Evolutionary conservation across 75 land plant species (phyloP).

Genomic region (Azolla pinnata): DNA sequence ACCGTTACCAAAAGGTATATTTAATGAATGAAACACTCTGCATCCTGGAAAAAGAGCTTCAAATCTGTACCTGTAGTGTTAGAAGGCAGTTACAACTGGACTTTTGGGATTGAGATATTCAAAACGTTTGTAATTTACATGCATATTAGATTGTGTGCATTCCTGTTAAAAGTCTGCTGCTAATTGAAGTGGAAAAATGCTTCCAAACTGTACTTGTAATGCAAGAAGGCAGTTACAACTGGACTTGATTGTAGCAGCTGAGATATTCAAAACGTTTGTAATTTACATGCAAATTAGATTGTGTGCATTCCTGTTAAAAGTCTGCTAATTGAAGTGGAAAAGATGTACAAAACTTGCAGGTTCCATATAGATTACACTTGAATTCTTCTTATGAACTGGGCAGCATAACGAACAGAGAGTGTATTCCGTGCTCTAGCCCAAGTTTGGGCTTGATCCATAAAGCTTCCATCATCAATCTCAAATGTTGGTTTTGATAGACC

Average conservation of each 20-base stretch:
- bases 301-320: background rate
- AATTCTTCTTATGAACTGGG: constrained; percentile 15
- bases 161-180: background rate
- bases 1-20: no score
- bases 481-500: no score
- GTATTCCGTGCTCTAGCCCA: constrained; percentile 4
- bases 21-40: no score
- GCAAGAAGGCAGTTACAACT: no score
- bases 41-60: no score
- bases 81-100: no score
- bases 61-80: no score
- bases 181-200: background rate
- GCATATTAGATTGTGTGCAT: background rate
- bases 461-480: background rate
- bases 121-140: no score
- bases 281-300: background rate
- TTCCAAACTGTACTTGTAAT: no score
- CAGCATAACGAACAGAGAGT: background rate
- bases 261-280: no score
- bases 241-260: no score
- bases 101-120: no score
- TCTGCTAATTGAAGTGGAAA: background rate
- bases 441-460: constrained; percentile 1
- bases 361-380: background rate
- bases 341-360: background rate